Percentiles rank a stretch among this genome's conserved stretches.
phyloP scores from a whole-genome alignment of 1,284 basidiomycete genomes.

The Cutaneotrichosporon dermatis region DNA sequence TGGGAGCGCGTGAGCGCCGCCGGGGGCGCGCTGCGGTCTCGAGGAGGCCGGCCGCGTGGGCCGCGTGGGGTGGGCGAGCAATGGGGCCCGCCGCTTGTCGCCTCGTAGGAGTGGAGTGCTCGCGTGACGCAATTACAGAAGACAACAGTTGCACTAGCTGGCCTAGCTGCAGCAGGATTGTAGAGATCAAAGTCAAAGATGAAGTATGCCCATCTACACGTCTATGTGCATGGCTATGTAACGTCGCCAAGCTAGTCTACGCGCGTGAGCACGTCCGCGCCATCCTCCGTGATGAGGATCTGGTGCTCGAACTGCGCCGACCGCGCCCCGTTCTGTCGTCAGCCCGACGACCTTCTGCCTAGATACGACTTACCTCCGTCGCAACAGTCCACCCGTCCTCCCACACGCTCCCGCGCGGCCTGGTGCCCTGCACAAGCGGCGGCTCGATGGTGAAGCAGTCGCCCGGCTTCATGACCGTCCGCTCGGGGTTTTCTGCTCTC shows the following conservation, averaged over 20 bases:
- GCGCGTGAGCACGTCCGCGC: slow-evolving; percentile 61
- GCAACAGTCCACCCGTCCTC: slow-evolving; percentile 85
- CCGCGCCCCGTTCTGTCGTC: slow-evolving; percentile 58
- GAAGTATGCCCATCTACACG: too few species aligned
- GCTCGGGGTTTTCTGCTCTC: slow-evolving; percentile 65
- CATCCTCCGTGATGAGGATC: slow-evolving; percentile 71
- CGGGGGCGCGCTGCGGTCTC: not conserved
- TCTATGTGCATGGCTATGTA: not conserved
- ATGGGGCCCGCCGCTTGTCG: too few species aligned
- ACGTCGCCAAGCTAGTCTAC: not conserved
- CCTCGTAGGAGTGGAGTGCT: too few species aligned
- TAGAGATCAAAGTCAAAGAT: too few species aligned
- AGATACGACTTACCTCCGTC: slow-evolving; percentile 58
- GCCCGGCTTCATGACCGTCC: slow-evolving; percentile 70
- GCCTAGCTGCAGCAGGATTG: too few species aligned
- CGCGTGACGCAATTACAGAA: too few species aligned
- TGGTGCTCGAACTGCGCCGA: slow-evolving; percentile 83
- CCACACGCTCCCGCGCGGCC: slow-evolving; percentile 66
- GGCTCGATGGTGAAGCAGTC: slow-evolving; percentile 91
- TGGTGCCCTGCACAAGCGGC: slow-evolving; percentile 65
- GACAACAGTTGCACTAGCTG: too few species aligned
- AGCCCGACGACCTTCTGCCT: slow-evolving; percentile 1
- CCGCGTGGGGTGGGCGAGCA: too few species aligned
- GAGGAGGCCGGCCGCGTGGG: too few species aligned
- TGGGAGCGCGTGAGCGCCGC: not conserved